Evolutionary conservation across 2,329 filamentous ascomycete genomes (phyloP), one percentile per base, ranked within the genome.

Genomic region (Microsporum canis): DNA sequence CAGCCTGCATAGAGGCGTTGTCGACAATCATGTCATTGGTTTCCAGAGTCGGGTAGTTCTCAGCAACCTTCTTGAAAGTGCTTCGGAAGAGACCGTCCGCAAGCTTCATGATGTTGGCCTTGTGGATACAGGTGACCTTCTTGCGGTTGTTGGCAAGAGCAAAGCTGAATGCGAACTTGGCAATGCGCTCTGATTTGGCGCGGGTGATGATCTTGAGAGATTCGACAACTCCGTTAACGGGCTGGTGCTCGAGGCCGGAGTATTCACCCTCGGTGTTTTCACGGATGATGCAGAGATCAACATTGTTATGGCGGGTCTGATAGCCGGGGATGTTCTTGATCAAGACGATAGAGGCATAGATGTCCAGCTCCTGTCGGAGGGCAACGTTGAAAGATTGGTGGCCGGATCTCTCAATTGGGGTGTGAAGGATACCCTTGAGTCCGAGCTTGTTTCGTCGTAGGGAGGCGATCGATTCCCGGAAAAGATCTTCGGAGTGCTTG

Each of bases 71-170:
- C 82, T 95, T 90, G 84, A 97, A 95, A 69, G 94, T 97, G 80
- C 87, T 92, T 76, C 94, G 88, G 89, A 99, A 99, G 62, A 99
- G 88, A 78, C 94, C 94, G 71, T 99, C 94, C 76, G 91, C 92
- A 63, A 99, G 84, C 85, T 99, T 99, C 94, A 99, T 99, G 82
- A 99, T 99, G 84, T 99, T 99, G 79, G 94, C 94, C 85, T 99
- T 99, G 88, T 99, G 94, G 75, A 99, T 97, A 82, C 92, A 96
- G 68, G 94, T 97, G 62, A 99, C 90, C 88, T 97, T 97, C 84
- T 95, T 92, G 75, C 94, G 86, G 84, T 95, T 92, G 84, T 99
- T 99, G 78, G 94, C 94, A 62, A 97, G 87, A 63, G 94, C 94
- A 73, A 99, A 99, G 74, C 88, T 88, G 77, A 97, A 97, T 67